phyloP scores from a whole-genome alignment of 1,139 yeast species.

The Suhomyces bolitotheri region DNA sequence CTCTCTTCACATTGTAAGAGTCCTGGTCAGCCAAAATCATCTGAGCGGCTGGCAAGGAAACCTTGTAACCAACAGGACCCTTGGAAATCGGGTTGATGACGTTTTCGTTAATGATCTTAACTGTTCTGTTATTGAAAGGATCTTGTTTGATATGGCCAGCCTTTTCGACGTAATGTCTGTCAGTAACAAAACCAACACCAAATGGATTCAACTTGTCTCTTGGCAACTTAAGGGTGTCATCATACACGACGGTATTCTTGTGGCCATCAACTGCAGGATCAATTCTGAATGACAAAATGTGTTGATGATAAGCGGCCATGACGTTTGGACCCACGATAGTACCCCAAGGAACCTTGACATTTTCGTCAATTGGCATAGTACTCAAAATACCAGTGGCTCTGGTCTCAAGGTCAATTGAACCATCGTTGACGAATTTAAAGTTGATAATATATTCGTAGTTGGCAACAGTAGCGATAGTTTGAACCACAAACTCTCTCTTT shows the following conservation, averaged over 20 bases:
- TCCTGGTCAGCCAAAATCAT: constrained; percentile 67
- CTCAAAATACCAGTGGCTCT: constrained; percentile 88
- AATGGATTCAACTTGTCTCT: constrained; percentile 59
- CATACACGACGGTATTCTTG: constrained; percentile 72
- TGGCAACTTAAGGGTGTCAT: constrained; percentile 71
- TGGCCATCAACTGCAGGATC: constrained; percentile 90
- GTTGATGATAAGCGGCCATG: constrained; percentile 89
- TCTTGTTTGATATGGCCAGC: constrained; percentile 75
- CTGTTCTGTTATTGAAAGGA: constrained; percentile 73
- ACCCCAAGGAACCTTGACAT: constrained; percentile 77
- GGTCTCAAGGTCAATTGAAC: constrained; percentile 77
- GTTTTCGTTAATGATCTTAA: constrained; percentile 78
- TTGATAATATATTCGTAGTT: constrained; percentile 85
- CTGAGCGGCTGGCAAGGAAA: constrained; percentile 75
- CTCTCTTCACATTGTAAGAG: constrained; percentile 65
- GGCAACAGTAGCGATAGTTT: constrained; percentile 87
- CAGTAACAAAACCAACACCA: constrained; percentile 73
- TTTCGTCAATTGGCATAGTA: constrained; percentile 81
- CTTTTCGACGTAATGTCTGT: constrained; percentile 65
- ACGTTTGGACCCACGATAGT: constrained; percentile 84
- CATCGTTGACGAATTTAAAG: constrained; percentile 78
- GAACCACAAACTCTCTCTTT: constrained; percentile 82
- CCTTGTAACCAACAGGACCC: constrained; percentile 81
- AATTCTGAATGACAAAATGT: constrained; percentile 77
- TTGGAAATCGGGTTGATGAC: constrained; percentile 73